Evolutionary conservation across 257 asterid genomes (phyloP).

Genomic region (Lantana camara): DNA sequence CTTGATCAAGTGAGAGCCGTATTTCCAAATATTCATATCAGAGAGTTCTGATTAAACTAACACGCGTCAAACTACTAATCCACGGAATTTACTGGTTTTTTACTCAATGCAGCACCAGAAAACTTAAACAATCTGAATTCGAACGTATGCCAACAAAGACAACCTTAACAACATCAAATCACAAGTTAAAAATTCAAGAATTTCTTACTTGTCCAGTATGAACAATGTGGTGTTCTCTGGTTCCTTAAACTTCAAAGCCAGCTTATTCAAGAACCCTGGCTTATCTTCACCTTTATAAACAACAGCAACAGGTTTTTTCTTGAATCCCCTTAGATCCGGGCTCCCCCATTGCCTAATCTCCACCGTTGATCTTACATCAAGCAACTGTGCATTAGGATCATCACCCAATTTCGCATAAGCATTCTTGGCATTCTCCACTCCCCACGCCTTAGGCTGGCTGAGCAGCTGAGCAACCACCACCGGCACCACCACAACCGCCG

Average conservation of each 20-base stretch:
- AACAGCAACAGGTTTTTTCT: conserved; percentile 75
- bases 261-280: conserved; percentile 73
- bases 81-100: too few species aligned
- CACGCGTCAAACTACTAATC: too few species aligned
- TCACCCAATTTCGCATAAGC: conserved; percentile 79
- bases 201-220: conserved; percentile 91
- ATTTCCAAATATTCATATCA: too few species aligned
- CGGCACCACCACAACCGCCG: conserved; percentile 65
- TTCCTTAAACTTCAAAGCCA: conserved; percentile 74
- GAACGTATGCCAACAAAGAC: neutral
- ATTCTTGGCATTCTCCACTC: conserved; percentile 75
- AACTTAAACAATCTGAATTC: too few species aligned
- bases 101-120: too few species aligned
- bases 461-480: conserved; percentile 65
- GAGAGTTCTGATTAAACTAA: too few species aligned
- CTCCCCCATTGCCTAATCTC: conserved; percentile 60
- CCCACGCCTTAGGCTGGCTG: conserved; percentile 76
- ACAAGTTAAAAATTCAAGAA: too few species aligned
- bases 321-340: conserved; percentile 72
- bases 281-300: conserved; percentile 77
- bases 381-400: conserved; percentile 63
- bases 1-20: too few species aligned
- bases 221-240: conserved; percentile 88
- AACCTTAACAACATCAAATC: neutral
- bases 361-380: conserved; percentile 67